phyloP scores from a whole-genome alignment of 352 stramenopile species.

The Globisporangium ultimum region DNA sequence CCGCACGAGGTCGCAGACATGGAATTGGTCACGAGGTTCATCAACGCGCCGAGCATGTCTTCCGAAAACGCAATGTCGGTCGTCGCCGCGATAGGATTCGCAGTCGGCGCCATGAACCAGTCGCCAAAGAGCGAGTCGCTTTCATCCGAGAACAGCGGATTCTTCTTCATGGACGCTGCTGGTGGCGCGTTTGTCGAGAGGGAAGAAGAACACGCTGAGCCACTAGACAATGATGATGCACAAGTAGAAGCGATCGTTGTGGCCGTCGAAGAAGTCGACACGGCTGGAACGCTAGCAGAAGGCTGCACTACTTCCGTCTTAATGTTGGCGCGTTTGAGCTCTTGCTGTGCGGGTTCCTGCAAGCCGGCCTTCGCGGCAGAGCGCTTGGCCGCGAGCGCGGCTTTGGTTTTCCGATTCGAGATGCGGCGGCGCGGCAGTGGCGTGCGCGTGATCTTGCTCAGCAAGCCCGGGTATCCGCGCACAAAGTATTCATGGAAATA shows the following conservation, averaged over 20 bases:
- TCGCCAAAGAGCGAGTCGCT: conserved; percentile 8
- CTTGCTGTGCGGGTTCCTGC: conserved; percentile 2
- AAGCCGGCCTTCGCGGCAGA: neutral
- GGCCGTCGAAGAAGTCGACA: neutral
- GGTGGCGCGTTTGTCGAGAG: neutral
- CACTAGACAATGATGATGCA: neutral
- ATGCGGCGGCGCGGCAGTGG: conserved; percentile 30
- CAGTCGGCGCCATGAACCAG: conserved; percentile 12
- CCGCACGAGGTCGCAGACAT: conserved; percentile 5
- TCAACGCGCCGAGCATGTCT: conserved; percentile 29
- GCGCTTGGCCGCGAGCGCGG: neutral
- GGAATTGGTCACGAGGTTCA: conserved; percentile 32
- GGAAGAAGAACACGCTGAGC: neutral
- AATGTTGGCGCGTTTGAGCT: conserved; percentile 11
- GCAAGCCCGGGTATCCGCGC: conserved; percentile 32
- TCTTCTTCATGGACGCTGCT: neutral
- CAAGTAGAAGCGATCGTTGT: neutral
- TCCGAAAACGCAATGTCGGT: conserved; percentile 20
- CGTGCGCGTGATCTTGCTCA: conserved; percentile 39
- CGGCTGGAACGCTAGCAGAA: conserved; percentile 5
- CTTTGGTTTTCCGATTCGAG: conserved; percentile 17
- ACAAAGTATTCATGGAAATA: conserved; percentile 47
- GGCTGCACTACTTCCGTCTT: conserved; percentile 5
- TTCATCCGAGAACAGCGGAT: conserved; percentile 17
- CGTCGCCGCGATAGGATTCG: neutral